A percentile compares a stretch with the other conserved stretches of the same genome.
These are phyloP conservation scores for Ceriops decandra DNA, from an alignment of 345 rosid genomes.

Conservation along the genomic window DNA sequence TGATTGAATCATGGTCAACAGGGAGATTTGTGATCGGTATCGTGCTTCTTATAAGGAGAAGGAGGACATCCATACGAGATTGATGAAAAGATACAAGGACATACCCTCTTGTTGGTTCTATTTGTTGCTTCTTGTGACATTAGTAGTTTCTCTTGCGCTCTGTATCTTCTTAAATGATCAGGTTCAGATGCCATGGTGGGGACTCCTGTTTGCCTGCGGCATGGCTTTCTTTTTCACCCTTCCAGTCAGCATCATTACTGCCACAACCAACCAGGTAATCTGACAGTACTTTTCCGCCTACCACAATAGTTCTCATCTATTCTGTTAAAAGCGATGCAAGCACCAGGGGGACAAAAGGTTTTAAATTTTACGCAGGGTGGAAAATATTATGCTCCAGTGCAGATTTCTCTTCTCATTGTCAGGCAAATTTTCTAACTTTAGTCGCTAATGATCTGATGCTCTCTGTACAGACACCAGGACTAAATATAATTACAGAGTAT, in stretches of 20 bases:
- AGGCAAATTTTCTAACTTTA: neutral
- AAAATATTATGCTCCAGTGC: neutral
- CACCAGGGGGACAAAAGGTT: too few relatives aligned
- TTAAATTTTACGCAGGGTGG: too few relatives aligned
- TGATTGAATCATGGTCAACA: conserved; percentile 26
- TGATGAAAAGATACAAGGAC: conserved; percentile 75
- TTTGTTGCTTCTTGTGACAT: conserved; percentile 40
- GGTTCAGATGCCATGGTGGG: conserved; percentile 98
- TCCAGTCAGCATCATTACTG: conserved; percentile 83
- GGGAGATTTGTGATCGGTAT: conserved; percentile 62
- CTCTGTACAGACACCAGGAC: conserved; percentile 64
- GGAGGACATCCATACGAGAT: conserved; percentile 74
- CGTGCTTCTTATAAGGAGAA: conserved; percentile 60
- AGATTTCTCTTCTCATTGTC: neutral
- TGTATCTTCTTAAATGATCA: conserved; percentile 66
- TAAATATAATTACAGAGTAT: conserved; percentile 88
- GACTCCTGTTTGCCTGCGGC: conserved; percentile 63
- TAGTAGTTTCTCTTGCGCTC: conserved; percentile 52
- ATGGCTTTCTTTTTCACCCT: conserved; percentile 82
- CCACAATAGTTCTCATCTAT: too few relatives aligned
- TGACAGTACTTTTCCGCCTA: neutral
- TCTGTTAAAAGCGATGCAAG: too few relatives aligned
- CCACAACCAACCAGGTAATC: conserved; percentile 83
- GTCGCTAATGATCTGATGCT: conserved; percentile 6
- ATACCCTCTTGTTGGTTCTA: conserved; percentile 93